phyloP scores from a whole-genome alignment of 2,329 filamentous ascomycete genomes.

The Coniosporium tulheliwenetii region DNA sequence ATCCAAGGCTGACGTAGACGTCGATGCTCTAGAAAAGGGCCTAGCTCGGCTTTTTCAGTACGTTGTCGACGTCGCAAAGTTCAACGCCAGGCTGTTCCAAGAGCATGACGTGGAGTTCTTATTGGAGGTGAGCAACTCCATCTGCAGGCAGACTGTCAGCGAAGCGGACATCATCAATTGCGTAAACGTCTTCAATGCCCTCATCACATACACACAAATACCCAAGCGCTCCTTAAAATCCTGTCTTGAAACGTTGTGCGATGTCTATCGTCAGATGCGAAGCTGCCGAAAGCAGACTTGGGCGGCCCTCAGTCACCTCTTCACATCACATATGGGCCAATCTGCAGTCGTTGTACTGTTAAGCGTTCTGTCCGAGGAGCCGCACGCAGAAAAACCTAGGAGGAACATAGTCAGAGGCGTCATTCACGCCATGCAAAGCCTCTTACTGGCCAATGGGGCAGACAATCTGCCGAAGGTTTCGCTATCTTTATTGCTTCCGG shows the following conservation, averaged over 20 bases:
- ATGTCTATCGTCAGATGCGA: slow-evolving; percentile 51
- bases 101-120: slow-evolving; percentile 45
- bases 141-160: slow-evolving; percentile 52
- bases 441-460: slow-evolving; percentile 43
- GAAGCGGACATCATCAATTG: slow-evolving; percentile 51
- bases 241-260: slow-evolving; percentile 56
- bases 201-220: slow-evolving; percentile 58
- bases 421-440: slow-evolving; percentile 45
- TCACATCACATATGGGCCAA: slow-evolving; percentile 59
- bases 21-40: slow-evolving; percentile 5
- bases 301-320: slow-evolving; percentile 54
- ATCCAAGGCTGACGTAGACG: slow-evolving; percentile 14
- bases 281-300: slow-evolving; percentile 48
- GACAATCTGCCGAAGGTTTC: slow-evolving; percentile 14
- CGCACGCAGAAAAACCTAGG: slow-evolving; percentile 10
- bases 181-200: slow-evolving; percentile 51
- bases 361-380: slow-evolving; percentile 31
- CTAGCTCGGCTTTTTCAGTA: slow-evolving; percentile 49
- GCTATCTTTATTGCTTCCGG: slow-evolving; percentile 16
- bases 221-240: slow-evolving; percentile 45
- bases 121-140: slow-evolving; percentile 45
- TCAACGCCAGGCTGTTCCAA: slow-evolving; percentile 54
- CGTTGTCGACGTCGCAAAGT: slow-evolving; percentile 55
- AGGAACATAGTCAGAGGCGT: slow-evolving; percentile 39
- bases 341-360: slow-evolving; percentile 50